Conservation (phyloP, 2,329 filamentous ascomycete genomes). For the Thermothelomyces thermophilus region DNA sequence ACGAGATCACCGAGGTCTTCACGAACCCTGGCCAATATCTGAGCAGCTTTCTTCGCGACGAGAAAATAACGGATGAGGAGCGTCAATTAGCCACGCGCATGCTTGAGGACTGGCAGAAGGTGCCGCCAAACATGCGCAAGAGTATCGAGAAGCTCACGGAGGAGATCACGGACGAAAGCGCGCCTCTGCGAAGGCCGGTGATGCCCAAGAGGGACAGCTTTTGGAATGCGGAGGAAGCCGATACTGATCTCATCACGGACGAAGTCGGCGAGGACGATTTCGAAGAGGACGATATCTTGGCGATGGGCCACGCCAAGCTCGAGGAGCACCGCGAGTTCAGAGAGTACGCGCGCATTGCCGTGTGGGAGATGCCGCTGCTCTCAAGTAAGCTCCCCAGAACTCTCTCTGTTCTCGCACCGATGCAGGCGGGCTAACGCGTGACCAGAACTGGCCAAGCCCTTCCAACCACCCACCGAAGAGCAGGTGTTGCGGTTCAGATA, state of each 20-base stretch:
- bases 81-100: slow-evolving; percentile 17
- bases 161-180: slow-evolving; percentile 20
- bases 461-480: slow-evolving; percentile 59
- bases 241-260: slow-evolving; percentile 42
- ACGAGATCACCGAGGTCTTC: slow-evolving; percentile 13
- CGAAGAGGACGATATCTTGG: slow-evolving; percentile 77
- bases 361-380: slow-evolving; percentile 93
- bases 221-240: slow-evolving; percentile 45
- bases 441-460: slow-evolving; percentile 75
- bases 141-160: slow-evolving; percentile 19
- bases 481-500: slow-evolving; percentile 88
- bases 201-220: slow-evolving; percentile 34
- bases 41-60: slow-evolving; percentile 10
- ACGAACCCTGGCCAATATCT: slow-evolving; percentile 19
- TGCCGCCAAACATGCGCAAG: slow-evolving; percentile 10
- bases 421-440: slow-evolving; percentile 14
- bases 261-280: slow-evolving; percentile 56
- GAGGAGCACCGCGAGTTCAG: slow-evolving; percentile 83
- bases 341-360: slow-evolving; percentile 78
- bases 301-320: slow-evolving; percentile 76
- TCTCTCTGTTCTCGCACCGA: background rate
- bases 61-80: slow-evolving; percentile 22
- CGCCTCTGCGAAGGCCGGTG: slow-evolving; percentile 21
- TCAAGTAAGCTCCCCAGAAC: slow-evolving; percentile 54
- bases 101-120: slow-evolving; percentile 19